A percentile compares a stretch with the other conserved stretches of the same genome.
Conservation (phyloP, 1,139 yeast genomes). For the Arxiozyma telluris region DNA sequence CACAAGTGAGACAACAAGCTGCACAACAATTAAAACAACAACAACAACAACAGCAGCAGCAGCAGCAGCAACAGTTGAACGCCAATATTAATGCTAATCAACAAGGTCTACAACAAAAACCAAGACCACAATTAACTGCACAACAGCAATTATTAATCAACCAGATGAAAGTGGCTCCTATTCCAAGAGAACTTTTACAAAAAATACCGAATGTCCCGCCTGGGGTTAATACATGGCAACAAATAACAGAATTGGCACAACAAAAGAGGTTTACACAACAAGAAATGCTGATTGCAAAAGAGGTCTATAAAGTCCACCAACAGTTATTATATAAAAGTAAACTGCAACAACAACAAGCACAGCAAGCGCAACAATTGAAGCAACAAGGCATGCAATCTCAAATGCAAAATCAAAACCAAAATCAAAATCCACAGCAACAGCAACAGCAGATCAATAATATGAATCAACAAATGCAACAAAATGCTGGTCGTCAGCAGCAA, state of each 20-base stretch:
- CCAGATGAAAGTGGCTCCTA: slow-evolving; percentile 50
- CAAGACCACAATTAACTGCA: slow-evolving; percentile 27
- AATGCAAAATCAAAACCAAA: slow-evolving; percentile 19
- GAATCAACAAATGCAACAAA: slow-evolving; percentile 16
- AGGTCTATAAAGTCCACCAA: slow-evolving; percentile 34
- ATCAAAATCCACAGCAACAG: slow-evolving; percentile 20
- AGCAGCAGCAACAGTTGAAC: slow-evolving; percentile 18
- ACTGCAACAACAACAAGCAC: slow-evolving; percentile 20
- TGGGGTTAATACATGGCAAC: slow-evolving; percentile 78
- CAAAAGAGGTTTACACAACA: slow-evolving; percentile 36
- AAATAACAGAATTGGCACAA: slow-evolving; percentile 60
- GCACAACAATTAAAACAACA: slow-evolving; percentile 28
- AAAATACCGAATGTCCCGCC: slow-evolving; percentile 75
- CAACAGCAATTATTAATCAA: slow-evolving; percentile 30
- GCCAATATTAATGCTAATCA: slow-evolving; percentile 23
- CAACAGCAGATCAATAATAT: slow-evolving; percentile 18
- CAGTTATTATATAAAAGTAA: slow-evolving; percentile 28
- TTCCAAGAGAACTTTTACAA: slow-evolving; percentile 64
- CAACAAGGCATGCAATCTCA: slow-evolving; percentile 16
- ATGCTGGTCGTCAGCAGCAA: slow-evolving; percentile 10
- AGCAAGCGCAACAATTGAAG: slow-evolving; percentile 15
- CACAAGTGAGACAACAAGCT: slow-evolving; percentile 42
- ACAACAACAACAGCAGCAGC: too few species aligned
- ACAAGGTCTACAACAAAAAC: slow-evolving; percentile 18
- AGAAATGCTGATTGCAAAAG: slow-evolving; percentile 33